Evolutionary conservation across 2,329 filamentous ascomycete species (phyloP), one percentile per base, ranked within the genome.

Genomic region (Scedosporium aurantiacum): DNA sequence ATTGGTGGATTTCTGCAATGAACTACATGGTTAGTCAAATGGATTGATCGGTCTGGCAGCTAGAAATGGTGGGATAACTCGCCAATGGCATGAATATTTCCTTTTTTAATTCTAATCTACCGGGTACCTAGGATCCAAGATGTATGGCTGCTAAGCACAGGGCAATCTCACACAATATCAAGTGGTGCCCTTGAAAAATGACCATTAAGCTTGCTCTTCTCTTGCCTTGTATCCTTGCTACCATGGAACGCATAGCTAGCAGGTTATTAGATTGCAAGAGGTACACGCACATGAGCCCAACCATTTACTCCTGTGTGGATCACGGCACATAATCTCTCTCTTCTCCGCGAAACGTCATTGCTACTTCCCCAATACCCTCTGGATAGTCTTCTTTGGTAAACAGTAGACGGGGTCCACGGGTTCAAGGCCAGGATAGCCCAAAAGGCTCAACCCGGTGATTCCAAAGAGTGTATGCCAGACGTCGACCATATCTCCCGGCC

Each of bases 381-480:
- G 76, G 55, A 82, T 85, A 57, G 86, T 82, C 61, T 81, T 77
- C 72, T 83, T 88, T 1, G 90, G 90, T 82, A 91, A 85, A 72
- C 88, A 91, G 70, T 97, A 99, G 54, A 90, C 84, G 37, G 94
- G 90, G 72, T 99, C 90, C 60, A 99, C 87, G 63, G 88, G 85
- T 67, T 88, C 82, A 52, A 97, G 75, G 1, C 86, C 90, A 5
- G 88, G 84, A 69, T 89, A 90, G 10, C 85, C 85, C 28, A 97
- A 76, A 61, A 99, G 80, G 71, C 91, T 96, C 66, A 99, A 76
- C 2, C 94, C 94, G 21, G 92, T 89, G 65, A 97, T 76, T 25
- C 90, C 91, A 72, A 99, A 99, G 60, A 86, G 78, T 0, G 94
- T 97, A 71, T 99, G 94, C 78, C 95, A 99, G 40, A 99, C 92